These are phyloP conservation scores for Phytophthora constricta DNA, from an alignment of 352 stramenopile species.

Conservation along the genomic window DNA sequence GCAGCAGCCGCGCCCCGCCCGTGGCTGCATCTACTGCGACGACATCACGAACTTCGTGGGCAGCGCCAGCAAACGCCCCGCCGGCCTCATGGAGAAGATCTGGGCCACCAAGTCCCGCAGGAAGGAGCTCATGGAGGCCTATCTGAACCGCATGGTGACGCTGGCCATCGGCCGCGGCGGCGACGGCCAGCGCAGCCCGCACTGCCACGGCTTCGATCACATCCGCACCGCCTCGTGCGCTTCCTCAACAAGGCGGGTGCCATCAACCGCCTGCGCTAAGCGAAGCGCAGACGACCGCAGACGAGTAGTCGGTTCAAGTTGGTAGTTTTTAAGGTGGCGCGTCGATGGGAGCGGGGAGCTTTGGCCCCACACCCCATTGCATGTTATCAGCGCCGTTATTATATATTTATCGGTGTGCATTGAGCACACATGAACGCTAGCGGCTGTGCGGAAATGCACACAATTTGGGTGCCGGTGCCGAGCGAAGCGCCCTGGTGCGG, in stretches of 20 bases:
- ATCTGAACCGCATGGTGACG: conserved; percentile 42
- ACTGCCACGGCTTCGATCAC: conserved; percentile 48
- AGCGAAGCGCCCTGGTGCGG: no score
- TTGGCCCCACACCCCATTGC: no score
- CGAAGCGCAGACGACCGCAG: not conserved
- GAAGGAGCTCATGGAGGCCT: conserved; percentile 40
- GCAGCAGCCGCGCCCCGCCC: conserved; percentile 36
- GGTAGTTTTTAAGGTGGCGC: conserved; percentile 4
- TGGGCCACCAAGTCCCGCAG: conserved; percentile 36
- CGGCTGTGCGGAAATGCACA: no score
- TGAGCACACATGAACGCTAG: no score
- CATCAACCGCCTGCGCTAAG: conserved; percentile 34
- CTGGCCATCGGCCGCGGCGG: conserved; percentile 39
- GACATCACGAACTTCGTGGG: conserved; percentile 44
- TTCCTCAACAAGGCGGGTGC: conserved; percentile 43
- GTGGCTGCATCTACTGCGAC: conserved; percentile 46
- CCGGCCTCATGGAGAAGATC: conserved; percentile 38
- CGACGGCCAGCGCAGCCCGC: conserved; percentile 39
- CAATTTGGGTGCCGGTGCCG: no score
- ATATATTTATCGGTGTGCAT: conserved; percentile 52
- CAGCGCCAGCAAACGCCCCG: conserved; percentile 34
- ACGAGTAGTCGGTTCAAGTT: no score
- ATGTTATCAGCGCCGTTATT: no score
- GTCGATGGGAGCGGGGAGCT: not conserved
- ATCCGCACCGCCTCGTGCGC: conserved; percentile 44